Percentiles rank a stretch among this genome's conserved stretches.
Evolutionary conservation across 2,329 filamentous ascomycete genomes (phyloP).

Genomic region (Beauveria varroae): DNA sequence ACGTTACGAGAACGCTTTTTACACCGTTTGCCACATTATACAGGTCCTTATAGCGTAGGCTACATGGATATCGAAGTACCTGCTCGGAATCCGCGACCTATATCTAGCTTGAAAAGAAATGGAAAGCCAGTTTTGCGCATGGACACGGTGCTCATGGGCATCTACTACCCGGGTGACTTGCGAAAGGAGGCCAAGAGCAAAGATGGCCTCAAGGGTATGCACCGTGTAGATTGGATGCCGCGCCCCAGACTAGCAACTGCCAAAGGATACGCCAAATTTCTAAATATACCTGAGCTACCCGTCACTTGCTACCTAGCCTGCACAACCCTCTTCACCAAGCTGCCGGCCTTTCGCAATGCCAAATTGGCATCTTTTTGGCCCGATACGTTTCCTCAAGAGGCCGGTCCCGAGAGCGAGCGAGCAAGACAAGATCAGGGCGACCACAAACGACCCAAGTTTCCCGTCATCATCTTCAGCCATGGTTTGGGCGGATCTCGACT

Average conservation of each 20-base stretch:
- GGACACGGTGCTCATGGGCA: constrained; percentile 53
- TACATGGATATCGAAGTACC: constrained; percentile 61
- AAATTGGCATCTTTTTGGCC: constrained; percentile 33
- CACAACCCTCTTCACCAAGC: constrained; percentile 56
- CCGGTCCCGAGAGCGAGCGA: not conserved
- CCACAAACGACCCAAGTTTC: constrained; percentile 40
- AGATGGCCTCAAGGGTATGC: constrained; percentile 33
- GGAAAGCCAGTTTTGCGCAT: constrained; percentile 32
- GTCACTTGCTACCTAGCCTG: constrained; percentile 46
- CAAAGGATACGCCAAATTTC: constrained; percentile 56
- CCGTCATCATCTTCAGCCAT: constrained; percentile 59
- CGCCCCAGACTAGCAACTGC: constrained; percentile 47
- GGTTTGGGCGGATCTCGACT: constrained; percentile 57
- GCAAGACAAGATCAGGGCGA: not conserved
- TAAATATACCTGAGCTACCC: constrained; percentile 40
- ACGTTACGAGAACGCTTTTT: constrained; percentile 31
- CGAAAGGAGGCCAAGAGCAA: constrained; percentile 14
- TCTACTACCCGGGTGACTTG: constrained; percentile 57
- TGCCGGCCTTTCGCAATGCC: constrained; percentile 57
- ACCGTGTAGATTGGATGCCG: constrained; percentile 55
- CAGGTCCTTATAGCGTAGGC: constrained; percentile 60
- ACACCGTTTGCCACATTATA: constrained; percentile 50
- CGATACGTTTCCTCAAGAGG: not conserved
- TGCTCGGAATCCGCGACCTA: constrained; percentile 31
- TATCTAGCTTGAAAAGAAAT: constrained; percentile 33